Evolutionary conservation across 805 yeast species (phyloP).

Genomic region (Saccharomycopsis capsularis): DNA sequence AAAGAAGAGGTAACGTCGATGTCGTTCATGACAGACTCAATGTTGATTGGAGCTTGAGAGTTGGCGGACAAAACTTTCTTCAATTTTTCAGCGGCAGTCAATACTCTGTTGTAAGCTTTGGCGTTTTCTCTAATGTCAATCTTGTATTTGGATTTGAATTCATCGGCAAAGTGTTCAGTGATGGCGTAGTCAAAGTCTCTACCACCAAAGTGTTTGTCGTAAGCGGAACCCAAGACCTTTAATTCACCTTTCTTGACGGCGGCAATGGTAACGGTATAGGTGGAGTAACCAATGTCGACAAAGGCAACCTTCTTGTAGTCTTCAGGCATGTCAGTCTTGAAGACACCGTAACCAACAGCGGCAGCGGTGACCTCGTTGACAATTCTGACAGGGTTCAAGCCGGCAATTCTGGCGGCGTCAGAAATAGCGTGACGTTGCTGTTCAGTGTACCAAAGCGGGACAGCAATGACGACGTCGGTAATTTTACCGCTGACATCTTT

Average conservation of each 20-base stretch:
- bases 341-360: conserved; percentile 98
- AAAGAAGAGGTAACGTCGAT: conserved; percentile 87
- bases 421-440: conserved; percentile 93
- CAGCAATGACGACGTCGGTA: conserved; percentile 86
- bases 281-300: conserved; percentile 95
- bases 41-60: conserved; percentile 85
- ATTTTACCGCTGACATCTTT: conserved; percentile 78
- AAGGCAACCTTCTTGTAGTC: conserved; percentile 86
- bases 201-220: conserved; percentile 97
- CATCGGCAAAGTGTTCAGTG: conserved; percentile 90
- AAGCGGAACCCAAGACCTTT: conserved; percentile 85
- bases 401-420: conserved; percentile 94
- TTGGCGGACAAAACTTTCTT: conserved; percentile 97
- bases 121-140: conserved; percentile 87
- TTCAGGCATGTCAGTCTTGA: conserved; percentile 94
- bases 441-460: conserved; percentile 97
- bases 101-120: conserved; percentile 90
- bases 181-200: conserved; percentile 92
- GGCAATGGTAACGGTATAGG: conserved; percentile 83
- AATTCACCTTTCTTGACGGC: conserved; percentile 95
- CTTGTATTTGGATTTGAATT: conserved; percentile 86
- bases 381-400: conserved; percentile 95
- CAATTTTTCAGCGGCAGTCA: conserved; percentile 84
- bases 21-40: conserved; percentile 96
- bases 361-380: conserved; percentile 98